Evolutionary conservation across 2,329 filamentous ascomycete species (phyloP).

Genomic region (Hymenoscyphus infarciens): DNA sequence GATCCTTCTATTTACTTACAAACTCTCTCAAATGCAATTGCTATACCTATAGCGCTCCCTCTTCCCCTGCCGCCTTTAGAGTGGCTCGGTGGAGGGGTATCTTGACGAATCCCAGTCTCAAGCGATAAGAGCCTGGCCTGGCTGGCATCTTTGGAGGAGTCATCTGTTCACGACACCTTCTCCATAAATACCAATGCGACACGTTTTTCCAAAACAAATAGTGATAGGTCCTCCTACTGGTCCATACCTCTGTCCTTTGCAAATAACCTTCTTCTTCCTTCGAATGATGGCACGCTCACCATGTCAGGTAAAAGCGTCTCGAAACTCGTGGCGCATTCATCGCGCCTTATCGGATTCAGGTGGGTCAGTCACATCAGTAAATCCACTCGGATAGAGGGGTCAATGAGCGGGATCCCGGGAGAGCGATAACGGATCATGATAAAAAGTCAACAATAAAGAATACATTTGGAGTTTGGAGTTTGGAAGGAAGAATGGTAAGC

Average conservation of each 20-base stretch:
- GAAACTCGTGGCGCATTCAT: slow-evolving; percentile 1
- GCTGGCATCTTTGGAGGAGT: not conserved
- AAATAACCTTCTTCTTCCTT: not conserved
- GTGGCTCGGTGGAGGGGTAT: not conserved
- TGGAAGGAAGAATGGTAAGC: not conserved
- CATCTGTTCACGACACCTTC: slow-evolving; percentile 1
- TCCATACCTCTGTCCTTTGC: not conserved
- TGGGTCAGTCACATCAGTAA: slow-evolving; percentile 4
- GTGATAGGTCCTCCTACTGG: not conserved
- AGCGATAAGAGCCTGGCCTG: not conserved
- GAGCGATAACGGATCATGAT: not conserved
- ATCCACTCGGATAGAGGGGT: not conserved
- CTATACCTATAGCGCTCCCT: not conserved
- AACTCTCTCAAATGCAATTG: not conserved
- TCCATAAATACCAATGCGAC: slow-evolving; percentile 3
- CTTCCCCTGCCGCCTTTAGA: not conserved
- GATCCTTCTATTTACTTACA: not conserved
- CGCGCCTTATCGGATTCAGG: slow-evolving; percentile 4
- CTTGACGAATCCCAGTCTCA: not conserved
- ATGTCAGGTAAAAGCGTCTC: too few relatives aligned
- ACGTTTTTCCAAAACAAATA: not conserved
- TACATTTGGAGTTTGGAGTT: not conserved
- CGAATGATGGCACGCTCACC: not conserved
- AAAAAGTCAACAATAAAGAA: not conserved
- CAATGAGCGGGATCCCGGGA: not conserved